Percentiles rank a stretch among this genome's conserved stretches.
These are phyloP conservation scores for Ormosia emarginata DNA, from an alignment of 306 rosid species.

Conservation along the genomic window DNA sequence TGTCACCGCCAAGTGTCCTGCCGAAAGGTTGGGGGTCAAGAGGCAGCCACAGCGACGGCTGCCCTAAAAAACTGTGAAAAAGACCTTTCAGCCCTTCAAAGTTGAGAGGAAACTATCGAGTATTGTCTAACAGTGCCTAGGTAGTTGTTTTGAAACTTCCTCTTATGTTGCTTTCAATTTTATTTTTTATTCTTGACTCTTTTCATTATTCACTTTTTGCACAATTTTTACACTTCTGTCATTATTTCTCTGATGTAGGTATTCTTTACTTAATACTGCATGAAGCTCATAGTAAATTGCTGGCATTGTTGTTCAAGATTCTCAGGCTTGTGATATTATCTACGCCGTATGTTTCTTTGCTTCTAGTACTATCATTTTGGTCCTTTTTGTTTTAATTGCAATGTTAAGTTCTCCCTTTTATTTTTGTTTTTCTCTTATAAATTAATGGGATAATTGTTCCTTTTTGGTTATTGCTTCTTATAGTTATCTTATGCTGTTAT, in stretches of 20 bases:
- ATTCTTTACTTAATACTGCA: slow-evolving; percentile 64
- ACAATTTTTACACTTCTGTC: not conserved
- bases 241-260: slow-evolving; percentile 47
- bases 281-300: slow-evolving; percentile 70
- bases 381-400: not conserved
- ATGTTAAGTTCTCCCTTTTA: not conserved
- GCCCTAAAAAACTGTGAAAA: no score
- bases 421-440: not conserved
- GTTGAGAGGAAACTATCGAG: no score
- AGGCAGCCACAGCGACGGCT: no score
- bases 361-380: not conserved
- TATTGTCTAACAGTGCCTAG: no score
- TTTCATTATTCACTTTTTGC: slow-evolving; percentile 3
- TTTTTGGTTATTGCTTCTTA: slow-evolving; percentile 5
- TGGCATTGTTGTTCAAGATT: slow-evolving; percentile 80
- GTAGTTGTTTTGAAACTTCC: not conserved
- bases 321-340: slow-evolving; percentile 73
- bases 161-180: not conserved
- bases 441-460: not conserved
- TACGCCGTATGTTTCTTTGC: slow-evolving; percentile 68
- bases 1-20: no score
- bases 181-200: not conserved
- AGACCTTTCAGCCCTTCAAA: no score
- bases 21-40: no score
- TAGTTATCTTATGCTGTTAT: slow-evolving; percentile 1